These are phyloP conservation scores for Achlya hypogyna DNA, from an alignment of 352 stramenopile genomes.

Conservation along the genomic window DNA sequence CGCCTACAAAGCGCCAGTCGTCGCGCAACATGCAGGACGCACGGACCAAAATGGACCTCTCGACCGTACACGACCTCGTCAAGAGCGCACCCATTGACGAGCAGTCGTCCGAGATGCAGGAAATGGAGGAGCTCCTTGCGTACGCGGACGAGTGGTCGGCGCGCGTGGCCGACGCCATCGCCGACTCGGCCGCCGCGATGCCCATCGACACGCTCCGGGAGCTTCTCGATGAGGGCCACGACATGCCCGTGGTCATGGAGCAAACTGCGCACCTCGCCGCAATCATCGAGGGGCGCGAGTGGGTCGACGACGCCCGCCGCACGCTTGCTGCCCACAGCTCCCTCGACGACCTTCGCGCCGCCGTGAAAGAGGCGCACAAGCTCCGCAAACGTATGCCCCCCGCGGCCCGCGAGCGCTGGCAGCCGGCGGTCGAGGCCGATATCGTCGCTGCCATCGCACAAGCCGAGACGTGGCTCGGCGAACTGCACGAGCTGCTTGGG, in stretches of 20 bases:
- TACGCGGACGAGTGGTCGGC: constrained; percentile 77
- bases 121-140: constrained; percentile 84
- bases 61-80: constrained; percentile 69
- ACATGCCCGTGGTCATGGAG: constrained; percentile 86
- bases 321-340: constrained; percentile 51
- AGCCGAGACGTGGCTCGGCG: constrained; percentile 62
- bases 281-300: constrained; percentile 70
- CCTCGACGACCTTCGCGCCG: constrained; percentile 52
- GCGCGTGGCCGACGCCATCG: constrained; percentile 70
- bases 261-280: constrained; percentile 68
- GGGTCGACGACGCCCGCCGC: constrained; percentile 39
- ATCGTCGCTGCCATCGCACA: constrained; percentile 61
- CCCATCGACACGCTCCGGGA: constrained; percentile 63
- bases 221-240: constrained; percentile 62
- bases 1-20: constrained; percentile 34
- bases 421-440: constrained; percentile 70
- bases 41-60: constrained; percentile 70
- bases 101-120: constrained; percentile 67
- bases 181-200: constrained; percentile 44
- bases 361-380: constrained; percentile 42
- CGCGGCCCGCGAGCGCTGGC: constrained; percentile 75
- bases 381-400: constrained; percentile 64
- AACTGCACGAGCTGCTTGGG: constrained; percentile 63
- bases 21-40: constrained; percentile 38
- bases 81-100: constrained; percentile 82